Base-by-base conservation (phyloP, 148 eudicot genomes). In the Rhododendron griersonianum region DNA sequence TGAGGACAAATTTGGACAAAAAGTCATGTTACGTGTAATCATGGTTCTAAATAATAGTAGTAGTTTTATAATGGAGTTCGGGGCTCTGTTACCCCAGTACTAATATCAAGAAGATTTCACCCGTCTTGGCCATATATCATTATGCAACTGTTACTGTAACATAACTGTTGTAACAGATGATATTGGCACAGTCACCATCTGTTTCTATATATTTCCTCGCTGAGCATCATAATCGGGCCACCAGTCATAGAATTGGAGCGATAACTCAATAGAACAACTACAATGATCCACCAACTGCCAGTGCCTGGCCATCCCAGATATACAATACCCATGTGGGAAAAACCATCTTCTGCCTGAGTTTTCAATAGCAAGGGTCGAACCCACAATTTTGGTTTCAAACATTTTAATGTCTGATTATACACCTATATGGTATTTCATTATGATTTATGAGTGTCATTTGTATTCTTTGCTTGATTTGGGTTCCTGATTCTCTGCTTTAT, bases 401-500 rank as follows among this genome's bases (percentile, higher is more conserved):
- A 21, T 47, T 73, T 39, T 19, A 47, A 80, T 78, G 23, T 77
- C 23, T 50, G n/a, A 30, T 48, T 65, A 48, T 65, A 7, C 16
- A 44, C 33, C 35, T 67, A 8, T 80, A 80, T 23, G 8, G 47
- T 7, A 15, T 50, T 84, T 18, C 28, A 44, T 13, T 15, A 53
- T 13, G 57, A 53, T 53, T 15, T 21, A 33, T 5, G 78, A 37
- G 55, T 23, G n/a, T 59, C 74, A 53, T 76, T 80, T 86, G 65
- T 73, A 50, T 63, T 59, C 78, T 82, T 48, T 50, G 48, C 81
- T 86, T 55, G 50, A 28, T 50, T 78, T 14, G 39, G 55, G 48
- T 87, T 47, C n/a, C 55, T 86, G 86, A 84, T 71, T 84, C 35
- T 76, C 63, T 86, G 16, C 28, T 50, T 86, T 47, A 65, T 88